These are phyloP conservation scores for Inonotus hispidus DNA, from an alignment of 1,284 basidiomycete species.

Conservation along the genomic window DNA sequence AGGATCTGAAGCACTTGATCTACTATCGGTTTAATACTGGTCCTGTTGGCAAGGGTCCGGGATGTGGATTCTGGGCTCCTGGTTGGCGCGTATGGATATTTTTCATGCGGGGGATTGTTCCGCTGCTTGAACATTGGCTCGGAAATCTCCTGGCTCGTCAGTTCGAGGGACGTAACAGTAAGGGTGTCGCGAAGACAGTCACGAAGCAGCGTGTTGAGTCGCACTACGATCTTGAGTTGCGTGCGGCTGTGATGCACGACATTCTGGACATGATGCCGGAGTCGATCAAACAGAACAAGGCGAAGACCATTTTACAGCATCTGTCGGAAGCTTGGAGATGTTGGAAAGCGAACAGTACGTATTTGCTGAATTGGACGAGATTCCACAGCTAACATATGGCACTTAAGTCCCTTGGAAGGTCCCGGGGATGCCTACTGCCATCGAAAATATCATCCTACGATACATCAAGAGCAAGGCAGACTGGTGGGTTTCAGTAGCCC, in stretches of 20 bases:
- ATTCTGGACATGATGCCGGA: constrained; percentile 99
- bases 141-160: constrained; percentile 97
- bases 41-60: constrained; percentile 98
- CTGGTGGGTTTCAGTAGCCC: constrained; percentile 97
- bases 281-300: constrained; percentile 98
- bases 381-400: constrained; percentile 5
- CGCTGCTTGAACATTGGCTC: constrained; percentile 94
- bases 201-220: constrained; percentile 99
- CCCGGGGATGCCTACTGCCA: constrained; percentile 95
- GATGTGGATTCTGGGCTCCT: constrained; percentile 99
- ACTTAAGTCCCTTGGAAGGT: constrained; percentile 85
- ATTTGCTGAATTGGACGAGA: constrained; percentile 13
- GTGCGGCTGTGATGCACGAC: constrained; percentile 99
- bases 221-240: constrained; percentile 95
- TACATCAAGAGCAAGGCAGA: constrained; percentile 99
- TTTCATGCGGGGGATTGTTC: constrained; percentile 99
- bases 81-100: constrained; percentile 99
- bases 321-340: constrained; percentile 97
- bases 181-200: constrained; percentile 92
- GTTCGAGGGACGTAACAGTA: constrained; percentile 97
- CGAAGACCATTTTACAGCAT: constrained; percentile 97
- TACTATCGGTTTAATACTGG: constrained; percentile 99
- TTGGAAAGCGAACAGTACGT: constrained; percentile 95
- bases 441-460: constrained; percentile 98
- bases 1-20: constrained; percentile 97